Percentiles rank a stretch among this genome's conserved stretches.
phyloP scores from a whole-genome alignment of 2,329 filamentous ascomycete genomes.

The Fusarium sulawesiense region DNA sequence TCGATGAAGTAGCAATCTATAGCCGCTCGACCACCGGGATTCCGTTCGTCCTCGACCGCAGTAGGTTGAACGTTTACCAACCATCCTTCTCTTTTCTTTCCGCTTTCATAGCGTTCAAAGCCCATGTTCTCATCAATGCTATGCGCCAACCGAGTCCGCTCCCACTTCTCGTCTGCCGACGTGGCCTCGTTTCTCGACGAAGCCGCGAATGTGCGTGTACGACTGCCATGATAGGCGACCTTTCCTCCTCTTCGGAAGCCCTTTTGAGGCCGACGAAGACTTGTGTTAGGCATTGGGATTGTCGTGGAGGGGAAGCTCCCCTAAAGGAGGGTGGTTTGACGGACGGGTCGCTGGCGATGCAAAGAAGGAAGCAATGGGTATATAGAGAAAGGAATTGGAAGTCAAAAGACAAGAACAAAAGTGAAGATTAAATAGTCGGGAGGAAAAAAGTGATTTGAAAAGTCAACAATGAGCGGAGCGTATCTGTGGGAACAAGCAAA shows the following conservation, averaged over 20 bases:
- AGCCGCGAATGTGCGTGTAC: constrained; percentile 82
- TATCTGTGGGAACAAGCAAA: constrained; percentile 40
- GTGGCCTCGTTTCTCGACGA: constrained; percentile 84
- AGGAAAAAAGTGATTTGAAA: constrained; percentile 23
- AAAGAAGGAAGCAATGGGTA: constrained; percentile 25
- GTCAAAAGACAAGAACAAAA: not conserved
- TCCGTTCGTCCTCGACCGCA: constrained; percentile 83
- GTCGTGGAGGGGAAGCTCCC: constrained; percentile 21
- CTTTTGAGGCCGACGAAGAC: constrained; percentile 70
- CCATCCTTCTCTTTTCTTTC: constrained; percentile 86
- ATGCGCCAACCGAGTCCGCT: constrained; percentile 84
- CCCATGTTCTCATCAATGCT: constrained; percentile 95
- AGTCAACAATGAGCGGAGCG: constrained; percentile 40
- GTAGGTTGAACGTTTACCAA: constrained; percentile 95
- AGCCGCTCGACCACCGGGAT: constrained; percentile 85
- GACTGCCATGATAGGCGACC: constrained; percentile 74
- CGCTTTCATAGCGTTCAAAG: constrained; percentile 90
- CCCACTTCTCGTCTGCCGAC: constrained; percentile 91
- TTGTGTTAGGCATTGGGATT: constrained; percentile 68
- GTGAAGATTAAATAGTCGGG: constrained; percentile 12
- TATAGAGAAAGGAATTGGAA: constrained; percentile 18
- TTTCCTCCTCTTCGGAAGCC: constrained; percentile 77
- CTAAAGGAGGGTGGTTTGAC: constrained; percentile 39
- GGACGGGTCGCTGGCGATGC: constrained; percentile 23
- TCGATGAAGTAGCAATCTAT: constrained; percentile 98